Evolutionary conservation across 805 yeast species (phyloP).

Genomic region (Candida morakotiae): DNA sequence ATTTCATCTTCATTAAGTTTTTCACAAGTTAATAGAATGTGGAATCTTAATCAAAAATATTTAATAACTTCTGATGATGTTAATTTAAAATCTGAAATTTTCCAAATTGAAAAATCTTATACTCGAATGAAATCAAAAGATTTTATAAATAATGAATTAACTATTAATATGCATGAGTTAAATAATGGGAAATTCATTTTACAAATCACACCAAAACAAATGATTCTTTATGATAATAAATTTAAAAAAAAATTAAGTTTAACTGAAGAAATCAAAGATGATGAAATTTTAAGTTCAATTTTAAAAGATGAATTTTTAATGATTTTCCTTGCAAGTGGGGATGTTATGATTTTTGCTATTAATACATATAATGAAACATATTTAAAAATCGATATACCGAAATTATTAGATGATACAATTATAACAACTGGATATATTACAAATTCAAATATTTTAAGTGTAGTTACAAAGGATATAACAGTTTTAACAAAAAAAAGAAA

Average conservation of each 20-base stretch:
- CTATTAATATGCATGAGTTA: slow-evolving; percentile 64
- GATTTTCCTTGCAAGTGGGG: slow-evolving; percentile 66
- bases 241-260: slow-evolving; percentile 50
- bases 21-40: slow-evolving; percentile 67
- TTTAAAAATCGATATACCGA: slow-evolving; percentile 34
- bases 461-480: slow-evolving; percentile 26
- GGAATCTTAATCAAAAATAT: slow-evolving; percentile 65
- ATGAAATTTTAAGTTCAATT: slow-evolving; percentile 61
- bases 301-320: slow-evolving; percentile 61
- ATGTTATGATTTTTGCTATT: slow-evolving; percentile 50
- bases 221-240: slow-evolving; percentile 55
- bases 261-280: slow-evolving; percentile 23
- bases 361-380: slow-evolving; percentile 36
- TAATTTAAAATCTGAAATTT: slow-evolving; percentile 63
- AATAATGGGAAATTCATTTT: slow-evolving; percentile 55
- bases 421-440: slow-evolving; percentile 69
- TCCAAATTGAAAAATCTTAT: slow-evolving; percentile 58
- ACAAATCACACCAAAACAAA: slow-evolving; percentile 67
- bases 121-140: slow-evolving; percentile 57
- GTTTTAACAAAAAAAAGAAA: slow-evolving; percentile 27
- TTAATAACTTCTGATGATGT: slow-evolving; percentile 68
- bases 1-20: slow-evolving; percentile 67
- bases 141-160: slow-evolving; percentile 58
- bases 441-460: slow-evolving; percentile 33
- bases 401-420: slow-evolving; percentile 43